phyloP scores from a whole-genome alignment of 116 monocot genomes.

The Dioscorea cayenensis region DNA sequence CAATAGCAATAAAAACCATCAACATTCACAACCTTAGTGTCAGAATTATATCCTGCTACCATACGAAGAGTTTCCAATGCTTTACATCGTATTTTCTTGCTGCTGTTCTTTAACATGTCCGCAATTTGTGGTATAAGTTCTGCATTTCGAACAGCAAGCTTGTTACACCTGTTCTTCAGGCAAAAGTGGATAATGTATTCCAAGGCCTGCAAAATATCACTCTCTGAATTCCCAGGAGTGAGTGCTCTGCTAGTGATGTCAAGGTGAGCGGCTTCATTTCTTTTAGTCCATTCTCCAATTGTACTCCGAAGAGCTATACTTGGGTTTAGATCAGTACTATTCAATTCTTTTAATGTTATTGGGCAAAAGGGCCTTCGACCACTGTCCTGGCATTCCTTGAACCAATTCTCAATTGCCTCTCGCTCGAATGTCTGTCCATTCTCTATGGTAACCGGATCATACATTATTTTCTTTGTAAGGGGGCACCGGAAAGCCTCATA shows the following conservation, averaged over 20 bases:
- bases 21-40: slow-evolving; percentile 68
- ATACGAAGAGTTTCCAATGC: slow-evolving; percentile 64
- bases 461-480: slow-evolving; percentile 77
- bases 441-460: slow-evolving; percentile 81
- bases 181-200: slow-evolving; percentile 43
- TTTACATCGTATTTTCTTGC: slow-evolving; percentile 53
- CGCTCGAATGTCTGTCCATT: slow-evolving; percentile 81
- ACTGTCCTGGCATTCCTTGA: slow-evolving; percentile 57
- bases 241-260: slow-evolving; percentile 48
- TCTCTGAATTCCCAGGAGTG: slow-evolving; percentile 44
- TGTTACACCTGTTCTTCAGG: slow-evolving; percentile 45
- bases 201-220: slow-evolving; percentile 45
- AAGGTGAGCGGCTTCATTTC: slow-evolving; percentile 72
- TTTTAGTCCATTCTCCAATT: slow-evolving; percentile 79
- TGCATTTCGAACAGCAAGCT: slow-evolving; percentile 41
- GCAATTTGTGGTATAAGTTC: slow-evolving; percentile 51
- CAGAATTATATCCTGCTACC: slow-evolving; percentile 63
- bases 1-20: slow-evolving; percentile 10
- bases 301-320: slow-evolving; percentile 69
- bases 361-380: slow-evolving; percentile 65
- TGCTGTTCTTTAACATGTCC: slow-evolving; percentile 72
- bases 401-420: slow-evolving; percentile 86
- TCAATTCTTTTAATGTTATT: slow-evolving; percentile 52
- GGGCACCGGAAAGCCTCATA: slow-evolving; percentile 83
- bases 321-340: slow-evolving; percentile 46